phyloP scores from a whole-genome alignment of 352 stramenopile species.

The Blastocystis sp. region DNA sequence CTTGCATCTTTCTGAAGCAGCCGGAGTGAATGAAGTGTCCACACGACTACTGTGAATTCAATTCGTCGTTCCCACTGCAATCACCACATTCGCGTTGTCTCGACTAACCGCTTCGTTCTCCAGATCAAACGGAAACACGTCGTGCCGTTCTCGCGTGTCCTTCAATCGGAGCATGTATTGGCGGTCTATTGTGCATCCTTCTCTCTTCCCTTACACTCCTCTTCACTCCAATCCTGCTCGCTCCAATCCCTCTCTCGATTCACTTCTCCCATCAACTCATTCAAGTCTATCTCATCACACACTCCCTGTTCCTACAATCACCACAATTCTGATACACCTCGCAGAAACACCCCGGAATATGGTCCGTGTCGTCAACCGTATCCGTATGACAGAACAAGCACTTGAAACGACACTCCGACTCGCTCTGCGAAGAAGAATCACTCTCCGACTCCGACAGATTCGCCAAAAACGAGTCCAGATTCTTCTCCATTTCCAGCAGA shows the following conservation, averaged over 20 bases:
- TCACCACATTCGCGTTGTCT: background rate
- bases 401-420: background rate
- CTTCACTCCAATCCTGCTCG: background rate
- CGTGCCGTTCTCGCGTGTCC: background rate
- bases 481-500: no score
- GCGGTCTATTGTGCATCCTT: background rate
- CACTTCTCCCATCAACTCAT: background rate
- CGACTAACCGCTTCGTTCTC: background rate
- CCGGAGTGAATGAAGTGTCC: background rate
- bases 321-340: background rate
- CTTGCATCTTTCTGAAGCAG: background rate
- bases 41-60: background rate
- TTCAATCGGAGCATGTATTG: background rate
- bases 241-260: background rate
- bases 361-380: background rate
- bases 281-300: background rate
- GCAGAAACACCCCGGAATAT: slow-evolving; percentile 15
- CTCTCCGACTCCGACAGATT: background rate
- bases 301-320: background rate
- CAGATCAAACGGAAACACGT: background rate
- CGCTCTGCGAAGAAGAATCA: background rate
- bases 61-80: background rate
- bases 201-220: background rate
- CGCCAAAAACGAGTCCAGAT: background rate
- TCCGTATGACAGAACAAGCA: slow-evolving; percentile 6